These are phyloP conservation scores for Wickerhamomyces pijperi DNA, from an alignment of 805 yeast species.

Conservation along the genomic window DNA sequence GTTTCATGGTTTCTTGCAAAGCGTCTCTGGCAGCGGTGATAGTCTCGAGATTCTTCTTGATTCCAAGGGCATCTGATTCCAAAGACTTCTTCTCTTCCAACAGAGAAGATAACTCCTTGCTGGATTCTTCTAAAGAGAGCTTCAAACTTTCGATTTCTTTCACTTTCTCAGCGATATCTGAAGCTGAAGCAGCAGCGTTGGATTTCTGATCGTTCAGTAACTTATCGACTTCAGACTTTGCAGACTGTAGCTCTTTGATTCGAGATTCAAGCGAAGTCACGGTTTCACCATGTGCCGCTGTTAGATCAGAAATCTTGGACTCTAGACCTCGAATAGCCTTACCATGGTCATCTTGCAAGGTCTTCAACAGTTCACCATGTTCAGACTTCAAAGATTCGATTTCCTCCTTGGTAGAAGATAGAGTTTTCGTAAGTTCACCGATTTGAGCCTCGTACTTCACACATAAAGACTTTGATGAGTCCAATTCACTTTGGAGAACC, in stretches of 20 bases:
- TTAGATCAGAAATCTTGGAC: neutral
- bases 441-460: constrained; percentile 5
- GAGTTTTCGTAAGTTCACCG: constrained; percentile 4
- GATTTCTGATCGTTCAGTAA: neutral
- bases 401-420: too few relatives aligned
- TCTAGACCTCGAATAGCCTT: constrained; percentile 2
- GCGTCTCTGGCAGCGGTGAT: neutral
- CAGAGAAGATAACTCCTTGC: neutral
- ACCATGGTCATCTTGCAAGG: constrained; percentile 4
- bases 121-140: neutral
- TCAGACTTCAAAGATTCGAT: constrained; percentile 1
- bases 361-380: neutral
- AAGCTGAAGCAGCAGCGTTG: too few relatives aligned
- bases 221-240: neutral
- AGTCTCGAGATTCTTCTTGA: neutral
- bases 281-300: neutral
- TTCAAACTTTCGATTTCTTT: neutral
- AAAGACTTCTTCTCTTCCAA: too few relatives aligned
- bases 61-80: too few relatives aligned
- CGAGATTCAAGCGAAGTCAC: neutral
- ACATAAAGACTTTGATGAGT: constrained; percentile 1
- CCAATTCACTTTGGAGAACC: constrained; percentile 7
- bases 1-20: too few relatives aligned
- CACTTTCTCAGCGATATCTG: constrained; percentile 5
- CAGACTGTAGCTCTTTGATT: neutral